Percentiles rank a stretch among this genome's conserved stretches.
Conservation (phyloP, 192 early-diverging fungal genomes). For the Podila epigama region DNA sequence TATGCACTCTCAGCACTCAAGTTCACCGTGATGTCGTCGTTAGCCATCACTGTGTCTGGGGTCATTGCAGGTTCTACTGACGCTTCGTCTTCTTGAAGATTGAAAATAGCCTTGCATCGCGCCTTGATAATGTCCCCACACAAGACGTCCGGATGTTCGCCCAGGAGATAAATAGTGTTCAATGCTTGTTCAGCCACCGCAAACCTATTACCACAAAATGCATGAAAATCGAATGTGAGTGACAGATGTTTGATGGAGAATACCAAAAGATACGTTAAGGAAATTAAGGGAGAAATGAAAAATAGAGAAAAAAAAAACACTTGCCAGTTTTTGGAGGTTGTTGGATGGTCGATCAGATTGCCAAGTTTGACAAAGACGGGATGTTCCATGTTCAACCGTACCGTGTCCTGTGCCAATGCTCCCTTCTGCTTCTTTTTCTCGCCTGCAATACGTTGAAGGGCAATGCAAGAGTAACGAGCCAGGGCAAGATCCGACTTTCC, state of each 20-base stretch:
- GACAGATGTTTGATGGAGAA: too few relatives aligned
- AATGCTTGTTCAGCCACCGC: slow-evolving; percentile 92
- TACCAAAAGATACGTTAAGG: too few relatives aligned
- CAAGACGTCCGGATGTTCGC: slow-evolving; percentile 89
- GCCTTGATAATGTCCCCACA: slow-evolving; percentile 79
- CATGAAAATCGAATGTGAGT: too few relatives aligned
- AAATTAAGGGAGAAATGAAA: too few relatives aligned
- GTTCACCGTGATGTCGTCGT: slow-evolving; percentile 29
- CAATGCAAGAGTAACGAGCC: slow-evolving; percentile 92
- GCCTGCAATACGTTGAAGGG: slow-evolving; percentile 83
- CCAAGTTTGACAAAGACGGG: slow-evolving; percentile 61
- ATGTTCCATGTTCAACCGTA: slow-evolving; percentile 62
- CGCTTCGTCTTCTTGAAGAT: slow-evolving; percentile 41
- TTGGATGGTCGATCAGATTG: slow-evolving; percentile 56
- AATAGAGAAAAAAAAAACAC: too few relatives aligned
- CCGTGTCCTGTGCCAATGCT: slow-evolving; percentile 16
- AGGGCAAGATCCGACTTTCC: slow-evolving; percentile 84
- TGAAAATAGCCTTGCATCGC: slow-evolving; percentile 73
- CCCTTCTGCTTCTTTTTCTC: slow-evolving; percentile 70
- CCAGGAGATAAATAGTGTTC: slow-evolving; percentile 89
- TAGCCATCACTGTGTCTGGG: neutral
- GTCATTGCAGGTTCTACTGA: slow-evolving; percentile 34
- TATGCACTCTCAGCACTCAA: slow-evolving; percentile 28
- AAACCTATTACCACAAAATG: slow-evolving; percentile 91
- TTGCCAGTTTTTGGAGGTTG: slow-evolving; percentile 62